These are phyloP conservation scores for Acorus gramineus DNA, from an alignment of 106 monocot species.

Conservation along the genomic window DNA sequence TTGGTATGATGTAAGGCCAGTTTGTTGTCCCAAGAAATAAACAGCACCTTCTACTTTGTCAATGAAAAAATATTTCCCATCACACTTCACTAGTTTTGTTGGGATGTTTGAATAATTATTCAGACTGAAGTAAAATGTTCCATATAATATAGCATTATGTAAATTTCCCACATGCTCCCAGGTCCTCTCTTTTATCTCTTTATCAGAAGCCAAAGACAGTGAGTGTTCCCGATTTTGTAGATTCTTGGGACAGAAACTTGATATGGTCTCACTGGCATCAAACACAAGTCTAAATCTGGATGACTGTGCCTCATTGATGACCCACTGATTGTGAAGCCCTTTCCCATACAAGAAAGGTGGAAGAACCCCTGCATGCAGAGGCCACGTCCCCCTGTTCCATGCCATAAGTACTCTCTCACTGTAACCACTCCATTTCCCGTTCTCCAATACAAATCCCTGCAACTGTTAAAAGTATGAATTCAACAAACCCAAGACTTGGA, in stretches of 20 bases:
- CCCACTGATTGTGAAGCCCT: conserved; percentile 69
- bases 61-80: conserved; percentile 29
- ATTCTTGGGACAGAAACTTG: conserved; percentile 43
- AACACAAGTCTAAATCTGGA: conserved; percentile 69
- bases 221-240: conserved; percentile 6
- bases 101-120: conserved; percentile 5
- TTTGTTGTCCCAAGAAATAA: conserved; percentile 2
- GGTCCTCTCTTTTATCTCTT: not conserved
- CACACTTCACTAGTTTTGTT: conserved; percentile 34
- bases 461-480: conserved; percentile 39
- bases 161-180: conserved; percentile 60
- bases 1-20: not conserved
- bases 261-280: conserved; percentile 46
- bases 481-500: not conserved
- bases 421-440: conserved; percentile 17
- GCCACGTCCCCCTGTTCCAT: conserved; percentile 54
- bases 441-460: conserved; percentile 32
- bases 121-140: conserved; percentile 45
- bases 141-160: conserved; percentile 65
- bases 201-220: not conserved
- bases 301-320: conserved; percentile 58
- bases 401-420: conserved; percentile 57
- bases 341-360: conserved; percentile 74
- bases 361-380: conserved; percentile 52
- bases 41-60: conserved; percentile 14